Conservation (phyloP, 1,139 yeast genomes). For the Blastobotrys petasosporus region DNA sequence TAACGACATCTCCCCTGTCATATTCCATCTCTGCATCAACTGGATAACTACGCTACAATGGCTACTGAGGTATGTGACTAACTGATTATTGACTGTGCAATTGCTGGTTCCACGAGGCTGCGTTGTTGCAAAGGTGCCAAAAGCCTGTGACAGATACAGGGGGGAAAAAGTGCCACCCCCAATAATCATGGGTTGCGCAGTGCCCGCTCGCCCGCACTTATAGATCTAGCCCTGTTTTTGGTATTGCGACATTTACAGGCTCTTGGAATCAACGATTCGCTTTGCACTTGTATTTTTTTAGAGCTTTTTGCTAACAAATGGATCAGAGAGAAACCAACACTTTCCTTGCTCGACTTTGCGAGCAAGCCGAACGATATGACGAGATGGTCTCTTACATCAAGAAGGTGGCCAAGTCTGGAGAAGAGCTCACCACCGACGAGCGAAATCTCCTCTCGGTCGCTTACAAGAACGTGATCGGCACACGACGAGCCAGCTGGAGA, state of each 20-base stretch:
- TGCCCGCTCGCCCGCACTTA: no score
- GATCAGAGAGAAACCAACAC: slow-evolving; percentile 90
- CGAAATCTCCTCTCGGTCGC: slow-evolving; percentile 96
- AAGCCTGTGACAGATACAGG: no score
- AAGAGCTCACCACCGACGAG: slow-evolving; percentile 95
- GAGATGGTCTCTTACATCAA: slow-evolving; percentile 99
- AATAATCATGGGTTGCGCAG: no score
- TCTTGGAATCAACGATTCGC: no score
- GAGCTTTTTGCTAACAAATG: slow-evolving; percentile 1
- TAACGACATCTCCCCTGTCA: neutral
- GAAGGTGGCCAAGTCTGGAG: slow-evolving; percentile 92
- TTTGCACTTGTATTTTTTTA: no score
- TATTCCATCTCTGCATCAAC: neutral
- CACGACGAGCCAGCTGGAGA: slow-evolving; percentile 99
- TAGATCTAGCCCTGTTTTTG: no score
- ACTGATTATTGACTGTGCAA: no score
- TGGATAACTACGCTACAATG: neutral
- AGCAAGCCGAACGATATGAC: slow-evolving; percentile 99
- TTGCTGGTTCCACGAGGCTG: no score
- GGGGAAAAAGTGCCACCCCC: no score
- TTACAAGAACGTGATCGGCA: slow-evolving; percentile 97
- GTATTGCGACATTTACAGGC: no score
- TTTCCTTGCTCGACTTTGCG: slow-evolving; percentile 95
- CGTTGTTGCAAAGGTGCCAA: no score
- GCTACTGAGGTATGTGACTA: slow-evolving; percentile 7